Evolutionary conservation across 2,329 filamentous ascomycete genomes (phyloP).

Genomic region (Colletotrichum zoysiae): DNA sequence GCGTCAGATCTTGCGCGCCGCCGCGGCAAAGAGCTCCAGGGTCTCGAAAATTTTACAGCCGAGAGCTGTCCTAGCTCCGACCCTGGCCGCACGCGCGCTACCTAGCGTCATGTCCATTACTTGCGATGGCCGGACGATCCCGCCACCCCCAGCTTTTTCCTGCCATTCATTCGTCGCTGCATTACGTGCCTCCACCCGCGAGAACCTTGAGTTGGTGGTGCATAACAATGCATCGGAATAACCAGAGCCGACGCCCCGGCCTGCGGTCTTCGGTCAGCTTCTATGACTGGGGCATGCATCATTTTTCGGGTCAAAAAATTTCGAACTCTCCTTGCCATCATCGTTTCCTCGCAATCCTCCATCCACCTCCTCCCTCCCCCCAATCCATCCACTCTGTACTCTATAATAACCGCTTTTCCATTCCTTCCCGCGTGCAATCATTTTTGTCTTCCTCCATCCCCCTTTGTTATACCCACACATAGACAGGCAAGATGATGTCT

Average conservation of each 20-base stretch:
- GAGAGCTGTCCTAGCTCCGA: conserved; percentile 31
- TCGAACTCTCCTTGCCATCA: conserved; percentile 47
- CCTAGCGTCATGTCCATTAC: conserved; percentile 16
- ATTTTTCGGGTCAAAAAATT: conserved; percentile 55
- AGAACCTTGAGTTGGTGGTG: background rate
- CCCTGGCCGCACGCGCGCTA: conserved; percentile 18
- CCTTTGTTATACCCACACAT: conserved; percentile 45
- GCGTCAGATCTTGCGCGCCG: conserved; percentile 12
- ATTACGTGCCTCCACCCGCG: background rate
- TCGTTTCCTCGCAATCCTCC: conserved; percentile 36
- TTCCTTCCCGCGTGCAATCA: conserved; percentile 41
- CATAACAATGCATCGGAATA: conserved; percentile 17
- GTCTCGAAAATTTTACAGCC: conserved; percentile 13
- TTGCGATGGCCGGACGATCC: conserved; percentile 25
- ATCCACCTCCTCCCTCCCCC: conserved; percentile 26
- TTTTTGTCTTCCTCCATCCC: conserved; percentile 46
- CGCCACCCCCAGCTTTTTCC: conserved; percentile 18
- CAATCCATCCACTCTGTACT: conserved; percentile 38
- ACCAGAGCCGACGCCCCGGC: conserved; percentile 27
- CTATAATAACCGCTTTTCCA: conserved; percentile 41
- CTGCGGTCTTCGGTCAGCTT: conserved; percentile 59
- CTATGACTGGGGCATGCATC: conserved; percentile 53
- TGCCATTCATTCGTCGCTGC: conserved; percentile 31
- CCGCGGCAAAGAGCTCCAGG: background rate
- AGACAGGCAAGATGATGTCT: conserved; percentile 73